These are phyloP conservation scores for Globisporangium takayamanum DNA, from an alignment of 352 stramenopile species.

Conservation along the genomic window DNA sequence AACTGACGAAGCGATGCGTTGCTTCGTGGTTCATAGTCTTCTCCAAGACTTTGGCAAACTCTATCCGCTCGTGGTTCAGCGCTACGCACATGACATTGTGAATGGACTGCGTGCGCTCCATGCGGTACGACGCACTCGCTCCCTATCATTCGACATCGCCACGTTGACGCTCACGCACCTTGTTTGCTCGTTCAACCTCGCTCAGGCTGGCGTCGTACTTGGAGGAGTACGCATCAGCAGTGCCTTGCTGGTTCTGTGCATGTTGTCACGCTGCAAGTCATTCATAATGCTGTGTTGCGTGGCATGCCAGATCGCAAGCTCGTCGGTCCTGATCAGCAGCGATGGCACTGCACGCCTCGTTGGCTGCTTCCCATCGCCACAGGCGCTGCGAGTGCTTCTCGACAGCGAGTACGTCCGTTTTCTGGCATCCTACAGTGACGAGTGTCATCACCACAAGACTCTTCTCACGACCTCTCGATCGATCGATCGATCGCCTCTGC, in stretches of 20 bases:
- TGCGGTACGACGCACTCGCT: constrained; percentile 16
- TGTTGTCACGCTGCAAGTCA: background rate
- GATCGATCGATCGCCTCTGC: background rate
- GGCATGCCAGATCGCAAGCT: constrained; percentile 5
- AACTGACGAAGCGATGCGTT: no score
- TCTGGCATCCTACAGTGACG: no score
- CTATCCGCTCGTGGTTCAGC: constrained; percentile 26
- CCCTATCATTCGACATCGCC: background rate
- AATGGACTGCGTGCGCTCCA: constrained; percentile 25
- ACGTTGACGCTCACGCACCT: background rate
- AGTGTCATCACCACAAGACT: no score
- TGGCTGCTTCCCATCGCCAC: background rate
- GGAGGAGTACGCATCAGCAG: constrained; percentile 18
- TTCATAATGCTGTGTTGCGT: background rate
- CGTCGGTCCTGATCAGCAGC: constrained; percentile 8
- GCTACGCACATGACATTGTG: constrained; percentile 27
- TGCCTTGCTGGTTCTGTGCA: background rate
- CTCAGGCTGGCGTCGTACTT: constrained; percentile 11
- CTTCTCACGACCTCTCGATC: no score
- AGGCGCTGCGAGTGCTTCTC: constrained; percentile 1
- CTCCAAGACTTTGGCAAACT: constrained; percentile 25
- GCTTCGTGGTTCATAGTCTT: constrained; percentile 4
- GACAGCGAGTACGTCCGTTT: constrained; percentile 1
- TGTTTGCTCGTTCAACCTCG: background rate
- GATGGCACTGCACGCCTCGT: constrained; percentile 3